phyloP scores from a whole-genome alignment of 2,329 filamentous ascomycete genomes.

The Colletotrichum eremochloae region DNA sequence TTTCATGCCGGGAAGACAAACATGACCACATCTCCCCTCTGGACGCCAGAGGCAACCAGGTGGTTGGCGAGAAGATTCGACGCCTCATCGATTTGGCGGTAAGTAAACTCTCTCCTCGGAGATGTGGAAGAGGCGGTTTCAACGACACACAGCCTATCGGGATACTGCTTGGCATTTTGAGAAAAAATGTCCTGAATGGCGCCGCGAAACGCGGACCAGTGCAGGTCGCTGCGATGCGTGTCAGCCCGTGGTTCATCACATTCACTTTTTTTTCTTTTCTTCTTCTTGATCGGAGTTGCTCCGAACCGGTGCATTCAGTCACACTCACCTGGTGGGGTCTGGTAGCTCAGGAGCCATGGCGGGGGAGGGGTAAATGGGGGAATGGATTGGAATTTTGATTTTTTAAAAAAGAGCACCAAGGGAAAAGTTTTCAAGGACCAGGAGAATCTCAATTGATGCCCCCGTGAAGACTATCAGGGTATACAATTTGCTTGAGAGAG shows the following conservation, averaged over 20 bases:
- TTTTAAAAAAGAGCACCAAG: neutral
- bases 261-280: neutral
- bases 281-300: neutral
- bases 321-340: conserved; percentile 31
- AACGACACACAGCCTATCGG: conserved; percentile 67
- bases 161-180: conserved; percentile 75
- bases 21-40: conserved; percentile 91
- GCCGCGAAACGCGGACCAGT: conserved; percentile 75
- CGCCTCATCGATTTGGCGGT: conserved; percentile 87
- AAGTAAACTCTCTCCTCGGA: conserved; percentile 76
- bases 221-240: conserved; percentile 67
- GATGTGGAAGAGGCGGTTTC: conserved; percentile 59
- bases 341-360: conserved; percentile 31
- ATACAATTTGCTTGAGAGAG: neutral
- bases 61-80: conserved; percentile 86
- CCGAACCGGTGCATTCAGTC: neutral
- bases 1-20: conserved; percentile 81
- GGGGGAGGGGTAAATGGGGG: conserved; percentile 20
- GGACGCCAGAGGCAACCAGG: conserved; percentile 78
- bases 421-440: neutral
- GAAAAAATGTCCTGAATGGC: conserved; percentile 80
- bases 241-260: neutral
- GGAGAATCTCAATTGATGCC: neutral
- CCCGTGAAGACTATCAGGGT: neutral
- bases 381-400: neutral